These are phyloP conservation scores for Kodamaea hsintzibuensis DNA, from an alignment of 805 yeast genomes.

Conservation along the genomic window DNA sequence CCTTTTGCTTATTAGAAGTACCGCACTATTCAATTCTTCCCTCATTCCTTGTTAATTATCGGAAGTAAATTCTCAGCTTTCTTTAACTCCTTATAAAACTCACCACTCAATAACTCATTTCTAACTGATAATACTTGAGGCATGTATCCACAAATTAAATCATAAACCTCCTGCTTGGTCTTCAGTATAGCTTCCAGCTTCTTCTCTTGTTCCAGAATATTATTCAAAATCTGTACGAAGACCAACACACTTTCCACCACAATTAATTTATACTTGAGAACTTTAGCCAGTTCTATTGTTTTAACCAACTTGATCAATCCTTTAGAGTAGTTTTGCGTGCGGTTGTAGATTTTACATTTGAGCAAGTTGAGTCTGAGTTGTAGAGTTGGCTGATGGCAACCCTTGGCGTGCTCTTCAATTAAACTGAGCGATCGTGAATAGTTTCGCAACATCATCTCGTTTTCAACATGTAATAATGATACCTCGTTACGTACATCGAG, in stretches of 20 bases:
- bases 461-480: conserved; percentile 27
- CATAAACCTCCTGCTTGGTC: neutral
- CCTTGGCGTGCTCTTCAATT: conserved; percentile 17
- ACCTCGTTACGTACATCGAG: conserved; percentile 32
- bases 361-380: conserved; percentile 47
- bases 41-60: neutral
- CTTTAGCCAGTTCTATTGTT: conserved; percentile 48
- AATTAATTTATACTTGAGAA: conserved; percentile 45
- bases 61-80: neutral
- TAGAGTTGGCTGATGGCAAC: conserved; percentile 33
- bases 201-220: conserved; percentile 17
- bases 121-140: neutral
- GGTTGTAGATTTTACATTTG: conserved; percentile 45
- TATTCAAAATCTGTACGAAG: conserved; percentile 46
- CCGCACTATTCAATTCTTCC: too few relatives aligned
- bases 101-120: neutral
- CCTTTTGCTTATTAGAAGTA: too few relatives aligned
- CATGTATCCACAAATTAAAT: conserved; percentile 2
- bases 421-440: conserved; percentile 27
- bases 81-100: neutral
- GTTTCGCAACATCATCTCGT: conserved; percentile 33
- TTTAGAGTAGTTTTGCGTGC: conserved; percentile 47
- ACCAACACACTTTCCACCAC: conserved; percentile 48
- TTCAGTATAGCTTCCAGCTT: neutral
- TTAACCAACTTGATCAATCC: conserved; percentile 52